Conservation (phyloP, 2,329 filamentous ascomycete genomes). For the Paraconiothyrium sp. region DNA sequence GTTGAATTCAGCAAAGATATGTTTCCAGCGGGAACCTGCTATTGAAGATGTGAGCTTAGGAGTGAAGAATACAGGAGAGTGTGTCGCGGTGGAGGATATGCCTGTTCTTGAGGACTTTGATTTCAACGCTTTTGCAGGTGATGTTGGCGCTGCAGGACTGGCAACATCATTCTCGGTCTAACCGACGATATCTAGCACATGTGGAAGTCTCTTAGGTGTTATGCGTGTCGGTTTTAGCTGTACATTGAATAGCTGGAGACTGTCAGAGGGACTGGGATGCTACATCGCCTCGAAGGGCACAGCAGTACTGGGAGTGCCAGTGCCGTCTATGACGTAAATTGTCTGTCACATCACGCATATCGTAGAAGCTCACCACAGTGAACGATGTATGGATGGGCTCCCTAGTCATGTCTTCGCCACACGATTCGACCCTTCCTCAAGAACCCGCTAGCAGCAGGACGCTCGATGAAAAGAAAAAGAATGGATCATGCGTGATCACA, state of each 20-base stretch:
- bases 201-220: not conserved
- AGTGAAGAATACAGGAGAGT: not conserved
- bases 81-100: not conserved
- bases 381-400: too few species aligned
- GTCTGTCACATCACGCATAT: too few species aligned
- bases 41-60: constrained; percentile 12
- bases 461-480: constrained; percentile 1
- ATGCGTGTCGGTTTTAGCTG: too few species aligned
- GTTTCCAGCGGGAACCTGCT: constrained; percentile 4
- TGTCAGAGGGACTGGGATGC: too few species aligned
- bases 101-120: not conserved
- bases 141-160: not conserved
- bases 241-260: too few species aligned
- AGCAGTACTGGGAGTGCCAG: too few species aligned
- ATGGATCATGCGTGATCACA: not conserved
- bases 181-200: not conserved
- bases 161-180: not conserved
- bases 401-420: too few species aligned
- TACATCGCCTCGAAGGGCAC: too few species aligned
- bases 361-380: too few species aligned
- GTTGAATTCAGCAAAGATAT: constrained; percentile 9
- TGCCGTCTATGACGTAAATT: too few species aligned
- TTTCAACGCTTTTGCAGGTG: not conserved
- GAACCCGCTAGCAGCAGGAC: not conserved
- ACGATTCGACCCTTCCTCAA: not conserved